Evolutionary conservation across 495 filamentous ascomycete species (phyloP), one percentile per base, ranked within the genome.

Genomic region (Daldinia concentrica): DNA sequence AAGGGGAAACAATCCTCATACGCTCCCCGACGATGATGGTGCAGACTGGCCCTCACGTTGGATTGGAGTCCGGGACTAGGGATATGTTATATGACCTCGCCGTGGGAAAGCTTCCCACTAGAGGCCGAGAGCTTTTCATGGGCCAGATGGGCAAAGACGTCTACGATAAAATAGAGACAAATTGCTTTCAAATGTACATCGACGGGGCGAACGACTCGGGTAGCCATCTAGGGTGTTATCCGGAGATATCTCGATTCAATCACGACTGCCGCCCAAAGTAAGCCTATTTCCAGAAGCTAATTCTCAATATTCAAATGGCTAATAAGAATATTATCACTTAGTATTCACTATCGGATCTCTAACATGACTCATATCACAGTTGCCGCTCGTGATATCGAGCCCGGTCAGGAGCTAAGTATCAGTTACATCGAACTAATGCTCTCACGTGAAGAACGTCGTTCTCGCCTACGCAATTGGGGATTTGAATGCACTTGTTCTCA

Each of bases 251-350:
- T 29, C 69, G 70, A 55, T 65, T 83, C 8, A 83, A 83, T 58
- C 82, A 84, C 50, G 82, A 83, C 59, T 83, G 82, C 37, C 68
- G 82, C 17, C 82, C 82, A 34, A 83, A 83, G 82, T 83, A 57
- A 78, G 80, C 69, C 1, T 32, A 12, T 7, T 9, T 26, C 8
- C 2, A 32, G 14, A 3, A 7, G 12, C 24, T 15, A 3, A 41
- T 5, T 48, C 2, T 39, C 19, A 24, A 14, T 15, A 3, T 19
- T 0, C 15, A n/a, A 41, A 32, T 30, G 0, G 12, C 48, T 62
- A 41, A 60, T 11, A 6, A 26, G 0, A 62, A 27, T 29, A 55
- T 14, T 4, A 50, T n/a, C 36, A 17, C 19, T 0, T 41, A 83
- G 82, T 62, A 37, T 81, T 37, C 77, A 81, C 60, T 83, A 81